These are phyloP conservation scores for Colletotrichum limetticola DNA, from an alignment of 2,329 filamentous ascomycete genomes.

Conservation along the genomic window DNA sequence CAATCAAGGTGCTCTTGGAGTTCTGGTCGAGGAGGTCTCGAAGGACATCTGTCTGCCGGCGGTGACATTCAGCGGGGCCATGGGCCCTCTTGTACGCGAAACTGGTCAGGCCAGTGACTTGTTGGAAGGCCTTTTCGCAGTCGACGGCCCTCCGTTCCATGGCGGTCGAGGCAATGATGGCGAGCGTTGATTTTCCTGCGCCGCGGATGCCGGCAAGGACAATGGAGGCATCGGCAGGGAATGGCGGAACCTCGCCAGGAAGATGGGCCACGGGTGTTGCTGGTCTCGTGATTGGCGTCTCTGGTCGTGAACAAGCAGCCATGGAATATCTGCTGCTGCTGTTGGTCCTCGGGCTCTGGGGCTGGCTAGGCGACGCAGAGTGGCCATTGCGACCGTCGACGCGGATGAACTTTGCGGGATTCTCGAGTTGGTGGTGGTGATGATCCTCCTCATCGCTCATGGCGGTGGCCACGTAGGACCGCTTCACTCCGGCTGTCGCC, in stretches of 20 bases:
- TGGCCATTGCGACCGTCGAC: constrained; percentile 26
- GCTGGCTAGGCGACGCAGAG: constrained; percentile 16
- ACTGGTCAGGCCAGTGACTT: constrained; percentile 70
- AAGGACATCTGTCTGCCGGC: constrained; percentile 71
- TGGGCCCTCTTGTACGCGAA: constrained; percentile 71
- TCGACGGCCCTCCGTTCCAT: constrained; percentile 77
- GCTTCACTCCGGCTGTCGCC: constrained; percentile 52
- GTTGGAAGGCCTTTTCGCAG: constrained; percentile 74
- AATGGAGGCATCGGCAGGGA: constrained; percentile 69
- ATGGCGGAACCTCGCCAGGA: constrained; percentile 29
- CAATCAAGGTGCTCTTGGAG: constrained; percentile 71
- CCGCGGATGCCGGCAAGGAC: constrained; percentile 79
- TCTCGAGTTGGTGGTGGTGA: constrained; percentile 34
- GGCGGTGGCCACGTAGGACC: constrained; percentile 49
- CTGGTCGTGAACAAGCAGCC: constrained; percentile 25
- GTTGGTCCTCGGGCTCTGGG: constrained; percentile 32
- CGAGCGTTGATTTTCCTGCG: constrained; percentile 80
- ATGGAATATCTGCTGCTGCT: constrained; percentile 28
- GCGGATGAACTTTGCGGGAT: constrained; percentile 25
- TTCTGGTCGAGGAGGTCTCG: constrained; percentile 69
- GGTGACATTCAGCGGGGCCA: constrained; percentile 70
- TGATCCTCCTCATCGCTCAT: constrained; percentile 42
- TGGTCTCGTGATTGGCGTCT: constrained; percentile 25
- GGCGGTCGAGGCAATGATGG: constrained; percentile 78
- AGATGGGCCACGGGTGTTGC: constrained; percentile 25